Conservation (phyloP, 2,329 filamentous ascomycete species). For the Colletotrichum endophyticum region DNA sequence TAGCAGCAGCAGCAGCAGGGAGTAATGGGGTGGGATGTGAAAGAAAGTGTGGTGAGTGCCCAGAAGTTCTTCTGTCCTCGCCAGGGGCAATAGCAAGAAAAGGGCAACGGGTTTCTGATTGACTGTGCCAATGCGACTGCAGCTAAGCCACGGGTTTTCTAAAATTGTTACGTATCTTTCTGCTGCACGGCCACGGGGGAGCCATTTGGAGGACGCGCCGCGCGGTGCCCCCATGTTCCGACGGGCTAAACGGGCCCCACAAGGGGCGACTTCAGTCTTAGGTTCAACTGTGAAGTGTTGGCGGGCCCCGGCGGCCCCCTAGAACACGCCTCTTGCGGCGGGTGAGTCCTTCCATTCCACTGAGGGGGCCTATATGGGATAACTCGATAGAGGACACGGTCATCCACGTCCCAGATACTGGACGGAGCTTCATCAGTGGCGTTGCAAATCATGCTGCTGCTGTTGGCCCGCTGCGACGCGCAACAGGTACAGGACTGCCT, state of each 20-base stretch:
- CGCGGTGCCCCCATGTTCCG: slow-evolving; percentile 7
- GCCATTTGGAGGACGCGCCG: slow-evolving; percentile 10
- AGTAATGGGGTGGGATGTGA: neutral
- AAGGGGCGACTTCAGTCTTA: neutral
- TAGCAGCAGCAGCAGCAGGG: neutral
- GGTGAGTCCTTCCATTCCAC: neutral
- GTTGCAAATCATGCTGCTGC: neutral
- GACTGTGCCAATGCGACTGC: slow-evolving; percentile 11
- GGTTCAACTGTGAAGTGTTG: neutral
- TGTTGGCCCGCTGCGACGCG: neutral
- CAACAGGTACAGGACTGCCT: neutral
- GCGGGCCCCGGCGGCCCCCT: neutral
- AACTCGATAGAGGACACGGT: slow-evolving; percentile 8
- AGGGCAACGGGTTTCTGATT: slow-evolving; percentile 8
- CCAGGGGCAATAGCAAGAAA: neutral
- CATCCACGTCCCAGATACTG: neutral
- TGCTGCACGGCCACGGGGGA: slow-evolving; percentile 20
- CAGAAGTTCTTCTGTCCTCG: neutral
- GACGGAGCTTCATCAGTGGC: neutral
- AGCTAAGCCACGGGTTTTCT: slow-evolving; percentile 10
- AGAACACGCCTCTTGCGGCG: neutral
- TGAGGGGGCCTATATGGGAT: neutral
- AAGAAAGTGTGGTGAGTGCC: neutral
- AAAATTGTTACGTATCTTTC: slow-evolving; percentile 19
- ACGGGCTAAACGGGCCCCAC: slow-evolving; percentile 1